These are phyloP conservation scores for Kodamaea sp. DNA, from an alignment of 1,139 yeast genomes.

Conservation along the genomic window DNA sequence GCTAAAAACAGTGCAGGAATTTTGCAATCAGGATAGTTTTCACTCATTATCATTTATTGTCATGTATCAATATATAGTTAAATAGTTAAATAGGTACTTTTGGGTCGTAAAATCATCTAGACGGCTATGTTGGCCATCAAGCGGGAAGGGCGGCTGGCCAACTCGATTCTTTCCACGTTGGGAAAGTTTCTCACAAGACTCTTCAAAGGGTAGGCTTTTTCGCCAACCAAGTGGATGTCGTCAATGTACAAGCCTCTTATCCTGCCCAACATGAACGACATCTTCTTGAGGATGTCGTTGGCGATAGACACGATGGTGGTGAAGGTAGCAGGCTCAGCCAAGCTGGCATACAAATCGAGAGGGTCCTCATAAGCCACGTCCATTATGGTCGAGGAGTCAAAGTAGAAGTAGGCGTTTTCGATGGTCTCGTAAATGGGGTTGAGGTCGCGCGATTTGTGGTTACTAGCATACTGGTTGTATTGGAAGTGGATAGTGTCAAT, in stretches of 20 bases:
- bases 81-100: neutral
- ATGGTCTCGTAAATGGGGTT: conserved; percentile 15
- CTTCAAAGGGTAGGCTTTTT: conserved; percentile 33
- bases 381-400: conserved; percentile 30
- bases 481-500: conserved; percentile 8
- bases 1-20: too few species aligned
- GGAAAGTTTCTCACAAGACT: conserved; percentile 37
- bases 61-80: too few species aligned
- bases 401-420: conserved; percentile 36
- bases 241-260: conserved; percentile 38
- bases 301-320: conserved; percentile 35
- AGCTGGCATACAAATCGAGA: conserved; percentile 6
- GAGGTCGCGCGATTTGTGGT: conserved; percentile 6
- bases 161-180: conserved; percentile 33
- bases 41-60: too few species aligned
- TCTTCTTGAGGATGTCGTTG: conserved; percentile 38
- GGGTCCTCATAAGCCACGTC: neutral
- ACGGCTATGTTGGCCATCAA: conserved; percentile 2
- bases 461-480: conserved; percentile 9
- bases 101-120: neutral
- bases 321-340: conserved; percentile 18
- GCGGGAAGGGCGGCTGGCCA: conserved; percentile 23
- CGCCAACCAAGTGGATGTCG: conserved; percentile 34
- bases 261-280: conserved; percentile 34
- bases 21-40: too few species aligned